Base-by-base conservation (phyloP, 179 eudicot genomes). In the Sideroxylon spinosum region DNA sequence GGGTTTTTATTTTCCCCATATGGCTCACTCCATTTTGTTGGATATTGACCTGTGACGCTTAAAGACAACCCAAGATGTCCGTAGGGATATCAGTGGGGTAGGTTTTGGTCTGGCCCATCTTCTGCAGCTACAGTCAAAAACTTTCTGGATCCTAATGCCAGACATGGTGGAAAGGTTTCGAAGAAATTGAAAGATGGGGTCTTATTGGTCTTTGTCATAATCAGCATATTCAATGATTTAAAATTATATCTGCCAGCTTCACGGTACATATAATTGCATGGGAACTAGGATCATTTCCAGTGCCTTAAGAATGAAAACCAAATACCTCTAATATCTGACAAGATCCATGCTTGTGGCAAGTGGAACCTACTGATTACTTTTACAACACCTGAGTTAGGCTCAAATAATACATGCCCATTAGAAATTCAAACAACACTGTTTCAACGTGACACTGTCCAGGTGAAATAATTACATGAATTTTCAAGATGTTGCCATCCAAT, bases 141-240 rank as follows among this genome's bases (percentile, higher is more conserved):
- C 13, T 63, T 1, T 13, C 29, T 17, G 25, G 65, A 73, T 37
- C 76, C 48, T 57, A 59, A 56, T 29, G 11, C 56, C n/a, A 19
- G 66, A 50, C 62, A 73, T 28, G 19, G 8, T 44, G 66, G 50
- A 28, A n/a, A 29, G 17, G 8, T 19, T 29, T 32, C 4, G 16
- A 19, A 57, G 7, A 57, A 57, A 29, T 59, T 57, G 65, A 17
- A 73, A 73, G 76, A 14, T 56, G 66, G 63, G 76, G 0, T 73
- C 16, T 52, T 9, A 14, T 52, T 14, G 16, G 56, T 37, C 75
- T 29, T 11, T 72, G 12, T 3, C 16, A n/a, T 22, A 26, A 53
- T 19, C 65, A 73, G 66, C 52, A 32, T 61, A 28, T 29, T 29
- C 32, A 37, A 73, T 6, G 2, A 17, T 32, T n/a, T n/a, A 11